Percentiles rank a stretch among this genome's conserved stretches.
Evolutionary conservation across 495 filamentous ascomycete species (phyloP).

Genomic region (Tuber borchii): DNA sequence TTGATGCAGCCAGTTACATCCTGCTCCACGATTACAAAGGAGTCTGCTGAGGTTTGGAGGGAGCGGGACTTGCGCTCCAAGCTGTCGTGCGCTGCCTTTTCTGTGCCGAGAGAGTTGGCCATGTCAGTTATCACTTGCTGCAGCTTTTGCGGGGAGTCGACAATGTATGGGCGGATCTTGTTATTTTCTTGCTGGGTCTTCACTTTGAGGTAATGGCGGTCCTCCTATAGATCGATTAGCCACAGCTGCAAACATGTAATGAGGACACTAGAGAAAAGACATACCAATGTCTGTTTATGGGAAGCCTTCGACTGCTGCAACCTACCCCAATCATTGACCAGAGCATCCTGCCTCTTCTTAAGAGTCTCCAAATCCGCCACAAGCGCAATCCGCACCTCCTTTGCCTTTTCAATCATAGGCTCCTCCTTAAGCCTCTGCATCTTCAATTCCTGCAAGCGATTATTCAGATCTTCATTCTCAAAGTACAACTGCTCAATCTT

Average conservation of each 20-base stretch:
- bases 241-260: neutral
- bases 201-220: slow-evolving; percentile 29
- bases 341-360: slow-evolving; percentile 24
- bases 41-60: slow-evolving; percentile 85
- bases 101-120: slow-evolving; percentile 62
- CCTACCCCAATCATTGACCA: slow-evolving; percentile 25
- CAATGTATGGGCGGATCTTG: slow-evolving; percentile 84
- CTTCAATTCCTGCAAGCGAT: slow-evolving; percentile 66
- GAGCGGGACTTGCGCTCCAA: slow-evolving; percentile 79
- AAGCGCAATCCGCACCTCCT: slow-evolving; percentile 63
- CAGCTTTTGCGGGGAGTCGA: slow-evolving; percentile 74
- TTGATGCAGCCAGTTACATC: slow-evolving; percentile 82
- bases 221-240: slow-evolving; percentile 32
- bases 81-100: slow-evolving; percentile 76
- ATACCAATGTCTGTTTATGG: slow-evolving; percentile 47
- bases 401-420: slow-evolving; percentile 67
- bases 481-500: slow-evolving; percentile 77
- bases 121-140: slow-evolving; percentile 77
- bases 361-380: slow-evolving; percentile 52
- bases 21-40: slow-evolving; percentile 70
- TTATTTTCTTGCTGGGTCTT: slow-evolving; percentile 64
- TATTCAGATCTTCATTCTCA: slow-evolving; percentile 82
- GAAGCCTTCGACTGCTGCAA: slow-evolving; percentile 69
- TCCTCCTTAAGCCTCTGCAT: slow-evolving; percentile 70
- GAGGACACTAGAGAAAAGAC: neutral